Evolutionary conservation across 805 yeast genomes (phyloP).

Genomic region (Lachancea mirantina): DNA sequence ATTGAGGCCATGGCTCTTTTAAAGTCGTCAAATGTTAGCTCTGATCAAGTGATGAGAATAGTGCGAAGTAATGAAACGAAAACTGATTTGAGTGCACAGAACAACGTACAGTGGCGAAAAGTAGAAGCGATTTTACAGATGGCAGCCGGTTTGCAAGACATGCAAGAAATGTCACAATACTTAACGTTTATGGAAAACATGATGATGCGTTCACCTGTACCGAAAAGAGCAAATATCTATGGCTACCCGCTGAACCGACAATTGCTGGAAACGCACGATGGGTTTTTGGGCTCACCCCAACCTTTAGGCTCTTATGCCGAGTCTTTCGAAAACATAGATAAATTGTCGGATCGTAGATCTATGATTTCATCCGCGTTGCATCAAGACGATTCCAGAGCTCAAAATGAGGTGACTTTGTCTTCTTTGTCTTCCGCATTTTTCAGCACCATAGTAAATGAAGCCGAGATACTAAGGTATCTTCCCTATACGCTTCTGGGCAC

Average conservation of each 20-base stretch:
- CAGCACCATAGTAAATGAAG: constrained; percentile 32
- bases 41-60: constrained; percentile 16
- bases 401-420: constrained; percentile 15
- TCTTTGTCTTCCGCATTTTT: constrained; percentile 27
- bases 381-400: constrained; percentile 3
- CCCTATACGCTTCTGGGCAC: constrained; percentile 55
- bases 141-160: constrained; percentile 12
- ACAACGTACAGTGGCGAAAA: constrained; percentile 18
- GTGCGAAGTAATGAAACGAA: constrained; percentile 15
- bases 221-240: constrained; percentile 2
- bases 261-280: constrained; percentile 12
- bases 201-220: constrained; percentile 11
- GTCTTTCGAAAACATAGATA: constrained; percentile 35
- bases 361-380: constrained; percentile 22
- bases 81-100: constrained; percentile 13
- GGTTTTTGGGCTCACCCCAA: constrained; percentile 15
- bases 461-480: constrained; percentile 39
- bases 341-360: constrained; percentile 34
- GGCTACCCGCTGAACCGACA: constrained; percentile 7
- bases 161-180: constrained; percentile 18
- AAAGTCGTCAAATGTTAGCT: constrained; percentile 13
- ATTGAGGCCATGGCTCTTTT: constrained; percentile 16
- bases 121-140: constrained; percentile 16
- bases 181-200: constrained; percentile 15
- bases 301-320: constrained; percentile 29